Conservation (phyloP, 768 basidiomycete genomes). For the Phaeotremella fagi region DNA sequence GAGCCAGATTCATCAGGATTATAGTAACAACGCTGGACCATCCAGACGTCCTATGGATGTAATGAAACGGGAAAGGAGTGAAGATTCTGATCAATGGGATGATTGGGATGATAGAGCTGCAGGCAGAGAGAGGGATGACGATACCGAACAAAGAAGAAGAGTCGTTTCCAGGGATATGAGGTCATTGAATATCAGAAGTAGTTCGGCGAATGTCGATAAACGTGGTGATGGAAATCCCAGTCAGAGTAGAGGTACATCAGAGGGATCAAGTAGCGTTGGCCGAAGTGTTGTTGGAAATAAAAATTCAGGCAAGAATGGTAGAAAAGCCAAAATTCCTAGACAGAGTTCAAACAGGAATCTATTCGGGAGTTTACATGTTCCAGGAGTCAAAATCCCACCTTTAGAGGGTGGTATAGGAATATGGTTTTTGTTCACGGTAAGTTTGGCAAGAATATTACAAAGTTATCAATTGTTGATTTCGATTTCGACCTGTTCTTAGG, state of each 20-base stretch:
- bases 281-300: neutral
- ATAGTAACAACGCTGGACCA: too few species aligned
- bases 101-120: neutral
- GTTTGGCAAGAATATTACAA: constrained; percentile 5
- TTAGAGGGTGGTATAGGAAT: constrained; percentile 31
- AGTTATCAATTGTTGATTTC: neutral
- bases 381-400: constrained; percentile 30
- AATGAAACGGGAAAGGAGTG: neutral
- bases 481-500: constrained; percentile 15
- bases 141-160: neutral
- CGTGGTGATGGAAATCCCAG: neutral
- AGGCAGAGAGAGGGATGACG: neutral
- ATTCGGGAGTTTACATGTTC: constrained; percentile 35
- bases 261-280: neutral
- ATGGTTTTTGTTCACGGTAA: constrained; percentile 43
- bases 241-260: neutral
- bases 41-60: neutral
- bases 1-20: too few species aligned
- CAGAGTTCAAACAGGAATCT: constrained; percentile 22
- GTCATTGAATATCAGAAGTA: too few species aligned
- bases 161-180: neutral
- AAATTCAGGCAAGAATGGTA: neutral
- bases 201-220: neutral
- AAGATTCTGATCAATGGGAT: neutral
- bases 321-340: neutral